Percentiles rank a stretch among this genome's conserved stretches.
Evolutionary conservation across 768 basidiomycete genomes (phyloP).

Genomic region (Phylloporus sp.): DNA sequence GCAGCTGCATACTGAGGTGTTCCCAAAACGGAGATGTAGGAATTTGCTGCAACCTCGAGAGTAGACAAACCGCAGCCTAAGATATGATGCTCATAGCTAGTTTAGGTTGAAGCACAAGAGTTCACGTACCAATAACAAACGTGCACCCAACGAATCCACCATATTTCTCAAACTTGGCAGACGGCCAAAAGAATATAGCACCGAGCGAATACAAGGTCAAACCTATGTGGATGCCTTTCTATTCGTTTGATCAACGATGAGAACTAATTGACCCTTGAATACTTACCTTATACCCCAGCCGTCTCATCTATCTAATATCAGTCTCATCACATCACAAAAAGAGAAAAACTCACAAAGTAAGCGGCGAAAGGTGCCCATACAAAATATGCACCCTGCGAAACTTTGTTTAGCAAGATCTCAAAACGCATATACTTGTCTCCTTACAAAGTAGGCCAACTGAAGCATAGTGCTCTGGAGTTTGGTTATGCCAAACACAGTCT

Average conservation of each 20-base stretch:
- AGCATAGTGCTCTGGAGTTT: conserved; percentile 72
- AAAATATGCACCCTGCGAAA: conserved; percentile 50
- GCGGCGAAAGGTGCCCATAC: conserved; percentile 58
- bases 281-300: conserved; percentile 62
- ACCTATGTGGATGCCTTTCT: conserved; percentile 63
- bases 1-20: conserved; percentile 68
- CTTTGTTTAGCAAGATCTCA: neutral
- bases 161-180: conserved; percentile 62
- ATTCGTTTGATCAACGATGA: neutral
- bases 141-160: conserved; percentile 75
- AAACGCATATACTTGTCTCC: conserved; percentile 9
- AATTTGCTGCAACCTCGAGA: conserved; percentile 73
- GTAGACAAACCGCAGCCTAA: conserved; percentile 62
- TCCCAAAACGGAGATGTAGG: conserved; percentile 71
- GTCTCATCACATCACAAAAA: neutral
- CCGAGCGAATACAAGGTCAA: conserved; percentile 58
- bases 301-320: conserved; percentile 45
- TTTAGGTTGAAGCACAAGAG: neutral
- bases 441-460: conserved; percentile 67
- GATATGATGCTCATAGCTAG: neutral
- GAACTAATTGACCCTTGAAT: neutral
- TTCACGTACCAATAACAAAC: conserved; percentile 54
- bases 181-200: conserved; percentile 78
- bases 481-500: conserved; percentile 59
- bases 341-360: conserved; percentile 43